Evolutionary conservation across 306 rosid genomes (phyloP), one percentile per base, ranked within the genome.

Genomic region (Glycyrrhiza uralensis): DNA sequence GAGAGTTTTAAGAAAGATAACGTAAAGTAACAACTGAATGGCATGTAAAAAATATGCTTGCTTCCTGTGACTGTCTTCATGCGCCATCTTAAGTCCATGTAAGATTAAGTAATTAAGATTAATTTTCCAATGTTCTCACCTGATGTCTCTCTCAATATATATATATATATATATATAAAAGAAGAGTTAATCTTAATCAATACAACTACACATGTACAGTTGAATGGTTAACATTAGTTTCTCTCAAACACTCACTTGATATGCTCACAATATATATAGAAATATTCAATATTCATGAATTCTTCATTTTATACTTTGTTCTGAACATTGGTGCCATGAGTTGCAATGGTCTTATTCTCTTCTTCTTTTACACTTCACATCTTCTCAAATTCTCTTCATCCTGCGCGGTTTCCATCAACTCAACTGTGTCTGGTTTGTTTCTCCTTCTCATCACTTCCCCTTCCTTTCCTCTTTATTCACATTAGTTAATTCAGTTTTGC

Each of bases 1-100:
- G 60, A 39, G 35, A 33, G 7, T 41, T 70, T 36, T 28, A 74
- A 66, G 32, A 36, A 55, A 54, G 58, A 66, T 32, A 50, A 75
- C 73, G 60, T 65, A 29, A 59, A 65, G 73, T 47, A 35, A 20
- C 44, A 76, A 76, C 69, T 57, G 57, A 55, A 42, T 22, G 41
- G 5, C 41, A 55, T 8, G 66, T 66, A 8, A 66, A 58, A 55
- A 17, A 17, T 22, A 22, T 28, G 18, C 20, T 56, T 55, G 42
- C 29, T 63, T 56, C 54, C 9, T 26, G 29, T n/a, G n/a, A n/a
- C n/a, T n/a, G n/a, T n/a, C n/a, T n/a, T n/a, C n/a, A n/a, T n/a
- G n/a, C n/a, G n/a, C n/a, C n/a, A n/a, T n/a, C n/a, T n/a, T n/a
- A n/a, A n/a, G n/a, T n/a, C n/a, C n/a, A 38, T 1, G 44, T 38